Evolutionary conservation across 768 basidiomycete species (phyloP).

Genomic region (Agrocybe pediades): DNA sequence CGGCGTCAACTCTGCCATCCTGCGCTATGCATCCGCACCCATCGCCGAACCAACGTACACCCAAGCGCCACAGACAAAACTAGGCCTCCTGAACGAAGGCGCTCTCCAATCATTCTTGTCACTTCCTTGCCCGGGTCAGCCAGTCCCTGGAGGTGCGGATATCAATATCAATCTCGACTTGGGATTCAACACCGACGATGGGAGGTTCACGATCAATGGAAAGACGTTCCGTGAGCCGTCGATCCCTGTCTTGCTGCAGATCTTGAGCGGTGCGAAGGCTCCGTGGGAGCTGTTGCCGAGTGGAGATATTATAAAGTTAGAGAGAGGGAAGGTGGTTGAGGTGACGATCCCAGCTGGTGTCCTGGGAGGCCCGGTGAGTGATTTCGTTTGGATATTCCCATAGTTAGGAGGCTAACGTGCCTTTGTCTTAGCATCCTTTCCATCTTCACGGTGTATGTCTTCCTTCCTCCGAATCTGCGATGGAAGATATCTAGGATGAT

Average conservation of each 20-base stretch:
- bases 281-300: slow-evolving; percentile 49
- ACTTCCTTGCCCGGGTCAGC: slow-evolving; percentile 30
- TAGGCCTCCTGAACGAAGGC: slow-evolving; percentile 36
- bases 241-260: slow-evolving; percentile 58
- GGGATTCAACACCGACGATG: slow-evolving; percentile 27
- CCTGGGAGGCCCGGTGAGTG: slow-evolving; percentile 37
- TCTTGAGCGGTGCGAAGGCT: slow-evolving; percentile 52
- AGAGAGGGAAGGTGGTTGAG: slow-evolving; percentile 41
- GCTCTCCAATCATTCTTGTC: slow-evolving; percentile 37
- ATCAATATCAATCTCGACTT: slow-evolving; percentile 42
- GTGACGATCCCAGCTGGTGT: slow-evolving; percentile 33
- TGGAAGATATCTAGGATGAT: too few species aligned
- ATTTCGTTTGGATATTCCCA: neutral
- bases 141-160: slow-evolving; percentile 41
- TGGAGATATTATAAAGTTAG: slow-evolving; percentile 48
- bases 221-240: slow-evolving; percentile 36
- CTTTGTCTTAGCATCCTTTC: too few species aligned
- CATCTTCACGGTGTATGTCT: slow-evolving; percentile 41
- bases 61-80: slow-evolving; percentile 11
- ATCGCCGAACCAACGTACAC: slow-evolving; percentile 41
- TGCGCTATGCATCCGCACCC: slow-evolving; percentile 48
- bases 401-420: too few species aligned
- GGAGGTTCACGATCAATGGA: slow-evolving; percentile 33
- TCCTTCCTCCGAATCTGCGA: too few species aligned
- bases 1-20: slow-evolving; percentile 48